Evolutionary conservation across 176 grass and related monocot species (phyloP), one percentile per base, ranked within the genome.

Genomic region (Aegilops bicornis): DNA sequence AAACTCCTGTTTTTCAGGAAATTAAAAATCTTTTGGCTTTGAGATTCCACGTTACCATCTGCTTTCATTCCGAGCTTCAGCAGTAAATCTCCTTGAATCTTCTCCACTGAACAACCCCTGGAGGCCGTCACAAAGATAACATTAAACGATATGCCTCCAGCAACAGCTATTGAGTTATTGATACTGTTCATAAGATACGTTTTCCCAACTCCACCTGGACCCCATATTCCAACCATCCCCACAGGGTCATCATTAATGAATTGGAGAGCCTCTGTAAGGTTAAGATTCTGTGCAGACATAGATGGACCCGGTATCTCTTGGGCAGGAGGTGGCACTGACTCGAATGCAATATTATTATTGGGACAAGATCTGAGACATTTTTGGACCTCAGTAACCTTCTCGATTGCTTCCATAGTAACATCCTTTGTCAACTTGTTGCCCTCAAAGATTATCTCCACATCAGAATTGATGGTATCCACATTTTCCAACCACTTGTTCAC

Each of bases 201-300:
- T 42, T 72, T 72, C 36, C 69, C 69, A n/a, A 72, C 76, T 62
- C 87, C 87, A 23, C 86, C 71, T 4, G 14, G 17, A 27, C 86
- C 86, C 50, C 37, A 64, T 42, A 83, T 78, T 7, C 87, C 87
- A 45, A 88, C 48, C 2, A 78, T 69, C 6, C 36, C 64, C 3
- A 72, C 63, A 4, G 24, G 59, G 19, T 48, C 73, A 60, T 72
- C 33, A 1, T 2, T 22, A 23, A 87, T 78, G 64, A 43, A 64
- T 3, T 58, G 58, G 15, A 61, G 77, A 42, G 52, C 78, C 66
- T 13, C 35, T 58, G 64, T 69, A 58, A 81, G 67, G 36, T 15
- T 73, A 60, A 5, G 12, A 10, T 87, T 69, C 33, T 10, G 12
- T 4, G 50, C 0, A 43, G 69, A 4, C 69, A 73, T 74, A 32